Conservation (phyloP, 176 grass and related monocot genomes). For the Alloteropsis semialata region DNA sequence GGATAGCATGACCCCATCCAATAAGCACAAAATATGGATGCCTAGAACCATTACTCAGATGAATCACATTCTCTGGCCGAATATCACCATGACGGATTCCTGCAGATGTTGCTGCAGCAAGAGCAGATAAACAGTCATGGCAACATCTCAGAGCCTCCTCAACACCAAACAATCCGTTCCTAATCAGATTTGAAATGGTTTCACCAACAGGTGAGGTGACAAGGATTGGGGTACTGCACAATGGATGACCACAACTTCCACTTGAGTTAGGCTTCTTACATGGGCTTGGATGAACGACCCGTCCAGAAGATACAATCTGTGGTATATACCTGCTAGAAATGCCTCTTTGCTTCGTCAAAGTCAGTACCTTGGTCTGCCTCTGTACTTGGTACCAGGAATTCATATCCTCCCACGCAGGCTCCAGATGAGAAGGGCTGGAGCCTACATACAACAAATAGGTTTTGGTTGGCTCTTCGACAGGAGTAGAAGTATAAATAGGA, state of each 20-base stretch:
- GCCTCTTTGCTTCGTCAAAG: conserved; percentile 81
- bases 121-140: conserved; percentile 88
- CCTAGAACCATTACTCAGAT: conserved; percentile 56
- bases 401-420: conserved; percentile 94
- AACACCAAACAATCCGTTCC: conserved; percentile 82
- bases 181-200: conserved; percentile 75
- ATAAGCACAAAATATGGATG: conserved; percentile 73
- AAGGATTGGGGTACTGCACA: conserved; percentile 88
- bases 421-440: conserved; percentile 83
- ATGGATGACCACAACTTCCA: conserved; percentile 75
- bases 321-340: conserved; percentile 88
- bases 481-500: conserved; percentile 70
- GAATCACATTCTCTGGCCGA: conserved; percentile 84
- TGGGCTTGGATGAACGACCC: conserved; percentile 58
- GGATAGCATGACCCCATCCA: conserved; percentile 96
- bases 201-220: conserved; percentile 82
- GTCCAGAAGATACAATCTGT: conserved; percentile 69
- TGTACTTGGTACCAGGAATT: conserved; percentile 95
- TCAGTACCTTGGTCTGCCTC: conserved; percentile 84
- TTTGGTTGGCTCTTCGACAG: conserved; percentile 64
- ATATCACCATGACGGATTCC: conserved; percentile 89
- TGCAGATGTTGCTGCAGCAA: conserved; percentile 67
- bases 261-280: conserved; percentile 69
- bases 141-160: conserved; percentile 96
- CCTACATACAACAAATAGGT: conserved; percentile 72